Conservation (phyloP, 371 early-diverging fungal genomes). For the Mortierella sp. region DNA sequence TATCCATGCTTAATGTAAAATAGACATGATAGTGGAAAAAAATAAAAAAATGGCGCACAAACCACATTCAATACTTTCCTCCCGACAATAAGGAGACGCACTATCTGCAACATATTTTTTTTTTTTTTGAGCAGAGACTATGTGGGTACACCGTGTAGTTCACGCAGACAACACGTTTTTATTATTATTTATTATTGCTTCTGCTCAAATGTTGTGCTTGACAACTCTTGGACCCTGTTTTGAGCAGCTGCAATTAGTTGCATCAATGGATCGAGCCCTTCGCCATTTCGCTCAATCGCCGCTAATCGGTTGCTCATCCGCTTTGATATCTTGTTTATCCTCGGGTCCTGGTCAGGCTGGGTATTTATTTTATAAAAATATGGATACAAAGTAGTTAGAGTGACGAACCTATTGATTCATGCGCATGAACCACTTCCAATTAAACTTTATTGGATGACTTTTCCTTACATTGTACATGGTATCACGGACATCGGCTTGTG, state of each 20-base stretch:
- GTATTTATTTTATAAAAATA: background rate
- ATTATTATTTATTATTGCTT: background rate
- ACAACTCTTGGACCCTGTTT: slow-evolving; percentile 19
- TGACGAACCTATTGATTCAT: background rate
- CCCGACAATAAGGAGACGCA: too few relatives aligned
- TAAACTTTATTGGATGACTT: background rate
- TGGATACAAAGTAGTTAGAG: too few relatives aligned
- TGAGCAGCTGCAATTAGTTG: slow-evolving; percentile 32
- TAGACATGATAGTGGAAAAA: background rate
- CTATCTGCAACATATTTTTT: too few relatives aligned
- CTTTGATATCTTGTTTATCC: slow-evolving; percentile 52
- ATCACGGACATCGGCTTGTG: slow-evolving; percentile 26
- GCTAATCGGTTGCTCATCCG: slow-evolving; percentile 37
- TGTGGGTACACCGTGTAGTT: too few relatives aligned
- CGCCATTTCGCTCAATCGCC: slow-evolving; percentile 33
- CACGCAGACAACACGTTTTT: background rate
- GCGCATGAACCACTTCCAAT: background rate
- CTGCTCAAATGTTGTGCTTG: slow-evolving; percentile 8
- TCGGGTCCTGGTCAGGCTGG: slow-evolving; percentile 47
- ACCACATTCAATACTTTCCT: background rate
- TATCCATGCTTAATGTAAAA: too few relatives aligned
- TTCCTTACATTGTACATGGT: slow-evolving; percentile 34
- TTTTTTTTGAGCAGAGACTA: too few relatives aligned
- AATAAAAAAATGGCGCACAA: background rate
- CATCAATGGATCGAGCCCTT: slow-evolving; percentile 40